Percentiles rank a stretch among this genome's conserved stretches.
phyloP scores from a whole-genome alignment of 176 grass and related monocot species.

The Aegilops longissima region DNA sequence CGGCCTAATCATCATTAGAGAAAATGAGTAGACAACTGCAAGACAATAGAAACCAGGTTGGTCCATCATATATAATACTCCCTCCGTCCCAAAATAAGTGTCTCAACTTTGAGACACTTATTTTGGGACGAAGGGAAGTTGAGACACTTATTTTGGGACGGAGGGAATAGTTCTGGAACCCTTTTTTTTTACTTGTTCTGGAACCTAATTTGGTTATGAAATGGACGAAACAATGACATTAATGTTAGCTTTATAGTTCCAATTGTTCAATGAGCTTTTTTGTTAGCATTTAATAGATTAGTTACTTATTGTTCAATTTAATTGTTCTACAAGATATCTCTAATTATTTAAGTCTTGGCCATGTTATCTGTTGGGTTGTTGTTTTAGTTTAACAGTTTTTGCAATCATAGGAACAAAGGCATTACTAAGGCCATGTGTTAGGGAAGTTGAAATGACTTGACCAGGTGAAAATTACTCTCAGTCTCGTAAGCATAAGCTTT shows the following conservation, averaged over 20 bases:
- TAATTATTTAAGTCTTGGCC: neutral
- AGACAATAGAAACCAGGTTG: neutral
- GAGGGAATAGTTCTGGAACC: no score
- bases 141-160: no score
- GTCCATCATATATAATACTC: neutral
- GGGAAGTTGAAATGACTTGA: neutral
- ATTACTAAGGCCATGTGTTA: constrained; percentile 2
- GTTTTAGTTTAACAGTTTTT: neutral
- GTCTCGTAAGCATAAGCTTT: neutral
- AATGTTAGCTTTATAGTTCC: no score
- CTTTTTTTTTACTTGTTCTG: no score
- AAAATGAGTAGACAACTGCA: neutral
- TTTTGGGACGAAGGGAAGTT: no score
- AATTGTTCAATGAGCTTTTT: neutral
- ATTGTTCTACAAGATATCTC: neutral
- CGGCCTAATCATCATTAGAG: neutral
- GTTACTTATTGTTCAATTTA: neutral
- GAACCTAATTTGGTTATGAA: no score
- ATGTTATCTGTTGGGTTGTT: constrained; percentile 12
- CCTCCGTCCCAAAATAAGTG: no score
- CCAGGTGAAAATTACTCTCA: neutral
- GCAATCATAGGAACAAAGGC: neutral
- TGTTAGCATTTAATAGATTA: neutral
- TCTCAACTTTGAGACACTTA: no score
- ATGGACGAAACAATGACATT: no score